Evolutionary conservation across 2,329 filamentous ascomycete species (phyloP).

Genomic region (Phaeosphaeriaceae sp.): DNA sequence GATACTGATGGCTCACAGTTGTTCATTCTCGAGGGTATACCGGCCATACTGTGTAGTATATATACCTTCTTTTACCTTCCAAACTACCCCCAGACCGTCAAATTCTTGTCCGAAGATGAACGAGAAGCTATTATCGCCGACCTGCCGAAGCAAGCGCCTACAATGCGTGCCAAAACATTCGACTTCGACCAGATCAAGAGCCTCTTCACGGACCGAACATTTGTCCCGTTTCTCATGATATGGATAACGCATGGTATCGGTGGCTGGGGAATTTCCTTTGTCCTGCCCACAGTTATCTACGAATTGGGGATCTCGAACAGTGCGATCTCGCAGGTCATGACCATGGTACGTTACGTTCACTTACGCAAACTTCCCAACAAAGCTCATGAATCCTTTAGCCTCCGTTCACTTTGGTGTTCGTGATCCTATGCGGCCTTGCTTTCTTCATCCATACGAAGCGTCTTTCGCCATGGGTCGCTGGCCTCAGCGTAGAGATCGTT

Average conservation of each 20-base stretch:
- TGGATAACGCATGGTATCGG: conserved; percentile 33
- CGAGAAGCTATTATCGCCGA: conserved; percentile 21
- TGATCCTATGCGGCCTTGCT: conserved; percentile 24
- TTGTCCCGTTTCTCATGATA: conserved; percentile 32
- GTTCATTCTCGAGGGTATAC: conserved; percentile 32
- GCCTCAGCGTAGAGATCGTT: conserved; percentile 35
- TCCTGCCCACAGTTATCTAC: conserved; percentile 30
- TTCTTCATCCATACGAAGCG: conserved; percentile 28
- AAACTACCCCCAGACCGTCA: conserved; percentile 26
- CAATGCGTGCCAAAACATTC: conserved; percentile 32
- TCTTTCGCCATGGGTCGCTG: conserved; percentile 30
- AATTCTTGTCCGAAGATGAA: conserved; percentile 25
- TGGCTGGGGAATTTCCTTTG: conserved; percentile 32
- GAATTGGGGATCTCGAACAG: conserved; percentile 26
- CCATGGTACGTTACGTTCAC: conserved; percentile 27
- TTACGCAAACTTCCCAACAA: not conserved
- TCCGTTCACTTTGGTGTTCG: conserved; percentile 29
- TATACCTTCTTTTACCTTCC: conserved; percentile 29
- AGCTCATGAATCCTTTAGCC: conserved; percentile 12
- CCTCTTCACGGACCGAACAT: conserved; percentile 26
- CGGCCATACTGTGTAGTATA: conserved; percentile 19
- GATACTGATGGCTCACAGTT: conserved; percentile 11
- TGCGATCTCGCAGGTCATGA: conserved; percentile 31
- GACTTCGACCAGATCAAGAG: conserved; percentile 20
- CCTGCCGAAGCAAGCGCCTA: conserved; percentile 28